phyloP scores from a whole-genome alignment of 768 basidiomycete species.

The Termitomyces titanicus region DNA sequence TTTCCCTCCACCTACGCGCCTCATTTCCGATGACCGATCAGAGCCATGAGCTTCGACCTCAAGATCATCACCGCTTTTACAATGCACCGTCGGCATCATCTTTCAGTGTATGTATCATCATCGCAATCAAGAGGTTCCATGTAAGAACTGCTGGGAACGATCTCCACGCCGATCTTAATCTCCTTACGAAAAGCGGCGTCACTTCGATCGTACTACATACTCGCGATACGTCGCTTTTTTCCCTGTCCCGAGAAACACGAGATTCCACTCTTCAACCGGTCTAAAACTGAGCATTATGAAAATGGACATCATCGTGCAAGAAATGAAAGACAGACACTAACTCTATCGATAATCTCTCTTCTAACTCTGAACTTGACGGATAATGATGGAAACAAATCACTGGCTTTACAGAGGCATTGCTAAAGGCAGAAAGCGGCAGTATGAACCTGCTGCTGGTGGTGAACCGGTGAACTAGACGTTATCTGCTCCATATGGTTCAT shows the following conservation, averaged over 20 bases:
- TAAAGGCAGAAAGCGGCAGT: background rate
- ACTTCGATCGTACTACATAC: background rate
- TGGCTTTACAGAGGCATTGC: background rate
- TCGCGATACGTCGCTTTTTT: too few species aligned
- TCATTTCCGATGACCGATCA: background rate
- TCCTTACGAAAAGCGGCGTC: background rate
- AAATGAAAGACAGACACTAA: too few species aligned
- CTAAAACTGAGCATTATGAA: too few species aligned
- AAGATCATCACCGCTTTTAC: background rate
- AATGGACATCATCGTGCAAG: background rate
- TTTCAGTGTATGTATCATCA: too few species aligned
- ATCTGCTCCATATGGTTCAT: background rate
- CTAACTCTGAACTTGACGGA: background rate
- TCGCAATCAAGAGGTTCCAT: background rate
- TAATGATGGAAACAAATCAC: background rate
- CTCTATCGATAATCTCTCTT: too few species aligned
- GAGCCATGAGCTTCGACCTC: background rate
- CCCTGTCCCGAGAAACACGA: background rate
- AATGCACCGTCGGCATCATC: background rate
- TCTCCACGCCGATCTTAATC: background rate
- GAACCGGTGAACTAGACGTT: background rate
- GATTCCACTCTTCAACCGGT: background rate
- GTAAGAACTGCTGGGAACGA: background rate
- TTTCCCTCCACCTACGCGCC: too few species aligned
- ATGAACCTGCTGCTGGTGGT: background rate